Conservation (phyloP, 2,329 filamentous ascomycete species). For the Botrytis aclada region DNA sequence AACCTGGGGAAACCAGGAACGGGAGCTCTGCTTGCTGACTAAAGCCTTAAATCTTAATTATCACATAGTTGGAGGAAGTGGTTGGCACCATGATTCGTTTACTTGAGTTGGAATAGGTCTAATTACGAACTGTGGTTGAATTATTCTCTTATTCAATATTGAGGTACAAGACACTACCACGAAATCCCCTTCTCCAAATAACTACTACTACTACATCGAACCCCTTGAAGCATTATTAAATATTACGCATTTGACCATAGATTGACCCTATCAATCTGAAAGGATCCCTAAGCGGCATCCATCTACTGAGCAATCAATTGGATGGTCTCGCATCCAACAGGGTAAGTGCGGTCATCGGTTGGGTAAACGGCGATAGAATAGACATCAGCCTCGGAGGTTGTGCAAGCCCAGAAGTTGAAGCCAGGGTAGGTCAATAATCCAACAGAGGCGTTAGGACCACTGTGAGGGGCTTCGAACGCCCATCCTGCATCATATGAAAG, state of each 20-base stretch:
- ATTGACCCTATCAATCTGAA: not conserved
- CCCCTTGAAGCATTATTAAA: not conserved
- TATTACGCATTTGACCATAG: not conserved
- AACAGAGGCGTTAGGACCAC: not conserved
- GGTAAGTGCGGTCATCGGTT: too few species aligned
- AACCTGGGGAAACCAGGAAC: not conserved
- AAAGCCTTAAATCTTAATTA: not conserved
- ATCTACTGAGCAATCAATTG: not conserved
- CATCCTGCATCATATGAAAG: not conserved
- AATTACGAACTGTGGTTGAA: too few species aligned
- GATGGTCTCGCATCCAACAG: not conserved
- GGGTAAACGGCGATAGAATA: not conserved
- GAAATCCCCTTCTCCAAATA: not conserved
- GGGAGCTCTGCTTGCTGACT: not conserved
- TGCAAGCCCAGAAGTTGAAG: not conserved
- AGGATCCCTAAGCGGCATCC: not conserved
- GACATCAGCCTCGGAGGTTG: not conserved
- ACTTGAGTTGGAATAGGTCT: too few species aligned
- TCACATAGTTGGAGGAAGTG: not conserved
- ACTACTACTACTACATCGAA: not conserved
- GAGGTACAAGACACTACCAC: not conserved
- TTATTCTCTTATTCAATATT: too few species aligned
- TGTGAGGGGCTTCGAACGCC: not conserved
- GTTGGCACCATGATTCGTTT: not conserved
- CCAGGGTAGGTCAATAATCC: not conserved